Evolutionary conservation across 208 protist genomes (phyloP).

Genomic region (Leptomonas pyrrhocoris): DNA sequence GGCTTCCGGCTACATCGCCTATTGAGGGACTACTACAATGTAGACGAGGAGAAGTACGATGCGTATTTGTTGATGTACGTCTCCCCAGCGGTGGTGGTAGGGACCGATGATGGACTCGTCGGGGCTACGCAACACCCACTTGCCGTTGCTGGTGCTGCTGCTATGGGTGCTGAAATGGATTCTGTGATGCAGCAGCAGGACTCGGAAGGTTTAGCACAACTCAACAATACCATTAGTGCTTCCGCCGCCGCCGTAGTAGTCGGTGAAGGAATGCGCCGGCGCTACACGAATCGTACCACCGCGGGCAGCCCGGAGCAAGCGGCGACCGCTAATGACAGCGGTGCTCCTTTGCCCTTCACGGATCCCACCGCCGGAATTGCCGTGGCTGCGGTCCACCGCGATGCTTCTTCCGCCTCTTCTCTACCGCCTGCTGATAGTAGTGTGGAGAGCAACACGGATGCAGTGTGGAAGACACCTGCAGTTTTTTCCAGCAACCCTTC

Average conservation of each 20-base stretch:
- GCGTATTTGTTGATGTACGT: constrained; percentile 35
- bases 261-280: constrained; percentile 7
- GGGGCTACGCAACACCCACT: not conserved
- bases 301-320: not conserved
- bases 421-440: not conserved
- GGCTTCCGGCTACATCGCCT: constrained; percentile 50
- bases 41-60: constrained; percentile 35
- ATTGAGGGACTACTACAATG: constrained; percentile 59
- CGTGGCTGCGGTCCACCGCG: not conserved
- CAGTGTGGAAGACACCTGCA: not conserved
- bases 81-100: not conserved
- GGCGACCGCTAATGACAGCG: not conserved
- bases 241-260: not conserved
- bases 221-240: not conserved
- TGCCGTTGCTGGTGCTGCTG: not conserved
- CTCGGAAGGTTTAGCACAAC: too few species aligned
- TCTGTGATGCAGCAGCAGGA: constrained; percentile 14
- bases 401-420: not conserved
- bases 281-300: not conserved
- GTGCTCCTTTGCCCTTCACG: not conserved
- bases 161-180: not conserved
- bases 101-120: not conserved
- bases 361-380: not conserved
- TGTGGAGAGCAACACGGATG: too few species aligned
- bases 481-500: not conserved